Percentiles rank a stretch among this genome's conserved stretches.
phyloP scores from a whole-genome alignment of 2,329 filamentous ascomycete genomes.

The Colletotrichum tabaci region DNA sequence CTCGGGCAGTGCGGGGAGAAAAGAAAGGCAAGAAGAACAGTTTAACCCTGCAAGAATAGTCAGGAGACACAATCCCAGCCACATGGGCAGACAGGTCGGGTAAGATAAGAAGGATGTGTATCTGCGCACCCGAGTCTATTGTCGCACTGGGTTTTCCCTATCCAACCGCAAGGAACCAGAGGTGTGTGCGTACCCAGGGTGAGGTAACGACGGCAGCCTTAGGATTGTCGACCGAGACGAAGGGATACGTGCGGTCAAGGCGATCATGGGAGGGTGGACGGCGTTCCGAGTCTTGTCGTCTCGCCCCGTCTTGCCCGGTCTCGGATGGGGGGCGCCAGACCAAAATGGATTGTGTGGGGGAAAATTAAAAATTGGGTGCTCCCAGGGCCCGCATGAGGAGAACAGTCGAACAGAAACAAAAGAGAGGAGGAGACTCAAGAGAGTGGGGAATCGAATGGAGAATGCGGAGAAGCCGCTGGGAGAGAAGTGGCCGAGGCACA shows the following conservation, averaged over 20 bases:
- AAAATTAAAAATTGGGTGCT: constrained; percentile 13
- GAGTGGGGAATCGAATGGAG: not conserved
- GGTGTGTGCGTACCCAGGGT: not conserved
- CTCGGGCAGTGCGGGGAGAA: not conserved
- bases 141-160: no score
- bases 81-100: not conserved
- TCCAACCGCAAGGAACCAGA: not conserved
- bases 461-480: constrained; percentile 37
- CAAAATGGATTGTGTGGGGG: constrained; percentile 39
- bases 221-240: not conserved
- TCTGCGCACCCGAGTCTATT: no score
- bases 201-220: not conserved
- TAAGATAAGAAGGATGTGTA: not conserved
- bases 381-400: not conserved
- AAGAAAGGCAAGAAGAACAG: not conserved
- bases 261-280: not conserved
- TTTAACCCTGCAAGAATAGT: not conserved
- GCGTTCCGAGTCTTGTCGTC: not conserved
- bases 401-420: not conserved
- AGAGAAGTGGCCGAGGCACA: constrained; percentile 1
- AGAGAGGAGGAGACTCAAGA: not conserved
- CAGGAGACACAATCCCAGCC: not conserved
- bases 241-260: not conserved
- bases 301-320: not conserved
- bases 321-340: constrained; percentile 2